Evolutionary conservation across 257 asterid species (phyloP).

Genomic region (Capsicum pubescens): DNA sequence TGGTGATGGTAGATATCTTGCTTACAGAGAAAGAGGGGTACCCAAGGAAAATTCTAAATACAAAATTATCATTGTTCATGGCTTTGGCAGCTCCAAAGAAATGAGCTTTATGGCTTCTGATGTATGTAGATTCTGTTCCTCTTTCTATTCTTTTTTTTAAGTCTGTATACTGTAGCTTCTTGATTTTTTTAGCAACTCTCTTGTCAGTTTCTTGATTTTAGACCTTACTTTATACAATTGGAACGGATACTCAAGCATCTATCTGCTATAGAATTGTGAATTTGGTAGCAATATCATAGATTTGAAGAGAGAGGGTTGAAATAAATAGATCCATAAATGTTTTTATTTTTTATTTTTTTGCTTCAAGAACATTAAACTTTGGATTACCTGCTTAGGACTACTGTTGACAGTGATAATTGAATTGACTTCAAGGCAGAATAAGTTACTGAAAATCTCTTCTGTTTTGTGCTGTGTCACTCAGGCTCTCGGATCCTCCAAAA

Average conservation of each 20-base stretch:
- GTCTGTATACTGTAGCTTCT: background rate
- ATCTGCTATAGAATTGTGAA: background rate
- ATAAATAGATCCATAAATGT: background rate
- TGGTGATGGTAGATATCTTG: slow-evolving; percentile 83
- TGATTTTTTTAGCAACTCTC: background rate
- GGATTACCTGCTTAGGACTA: background rate
- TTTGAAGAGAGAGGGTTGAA: background rate
- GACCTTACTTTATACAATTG: background rate
- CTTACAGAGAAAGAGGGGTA: slow-evolving; percentile 83
- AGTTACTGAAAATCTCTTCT: background rate
- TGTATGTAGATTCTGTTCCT: slow-evolving; percentile 42
- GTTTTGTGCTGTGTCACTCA: background rate
- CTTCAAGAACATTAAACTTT: background rate
- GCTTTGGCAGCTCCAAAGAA: slow-evolving; percentile 88
- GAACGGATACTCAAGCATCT: background rate
- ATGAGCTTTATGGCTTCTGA: slow-evolving; percentile 84
- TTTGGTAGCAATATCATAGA: background rate
- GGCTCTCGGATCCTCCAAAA: background rate
- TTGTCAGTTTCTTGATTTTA: slow-evolving; percentile 11
- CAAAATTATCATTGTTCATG: slow-evolving; percentile 79
- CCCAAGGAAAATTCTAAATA: slow-evolving; percentile 64
- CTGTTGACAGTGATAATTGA: background rate
- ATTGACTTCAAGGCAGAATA: background rate
- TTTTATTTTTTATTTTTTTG: background rate
- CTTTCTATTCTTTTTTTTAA: slow-evolving; percentile 20